These are phyloP conservation scores for Penicillium paradoxum DNA, from an alignment of 495 filamentous ascomycete genomes.

Conservation along the genomic window DNA sequence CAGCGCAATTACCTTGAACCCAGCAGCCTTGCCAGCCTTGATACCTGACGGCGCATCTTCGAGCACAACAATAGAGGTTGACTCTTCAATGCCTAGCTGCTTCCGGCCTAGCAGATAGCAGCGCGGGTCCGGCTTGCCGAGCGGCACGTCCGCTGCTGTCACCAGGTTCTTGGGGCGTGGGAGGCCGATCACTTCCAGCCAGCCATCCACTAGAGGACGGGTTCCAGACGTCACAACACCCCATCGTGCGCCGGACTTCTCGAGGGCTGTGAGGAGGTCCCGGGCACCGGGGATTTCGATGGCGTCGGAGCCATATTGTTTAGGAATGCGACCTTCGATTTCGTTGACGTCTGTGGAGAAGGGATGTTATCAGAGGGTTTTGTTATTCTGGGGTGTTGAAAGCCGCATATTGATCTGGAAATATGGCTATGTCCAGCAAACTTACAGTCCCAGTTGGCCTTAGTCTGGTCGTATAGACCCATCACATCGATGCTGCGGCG, in stretches of 20 bases:
- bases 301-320: slow-evolving; percentile 69
- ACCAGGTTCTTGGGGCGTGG: slow-evolving; percentile 70
- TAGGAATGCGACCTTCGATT: slow-evolving; percentile 73
- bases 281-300: slow-evolving; percentile 73
- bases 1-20: slow-evolving; percentile 82
- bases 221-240: slow-evolving; percentile 92
- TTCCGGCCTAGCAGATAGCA: slow-evolving; percentile 74
- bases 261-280: slow-evolving; percentile 52
- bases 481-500: slow-evolving; percentile 79
- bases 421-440: slow-evolving; percentile 10
- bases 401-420: too few species aligned
- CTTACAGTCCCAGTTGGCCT: slow-evolving; percentile 90
- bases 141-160: slow-evolving; percentile 76
- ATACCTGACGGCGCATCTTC: slow-evolving; percentile 96
- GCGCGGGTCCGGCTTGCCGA: slow-evolving; percentile 79
- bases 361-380: slow-evolving; percentile 3
- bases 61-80: slow-evolving; percentile 64
- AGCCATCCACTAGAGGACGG: slow-evolving; percentile 72
- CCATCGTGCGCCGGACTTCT: slow-evolving; percentile 62
- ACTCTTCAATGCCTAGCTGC: slow-evolving; percentile 53
- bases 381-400: background rate
- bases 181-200: slow-evolving; percentile 74
- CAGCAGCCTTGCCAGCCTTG: slow-evolving; percentile 78
- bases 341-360: slow-evolving; percentile 62
- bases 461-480: slow-evolving; percentile 64